Evolutionary conservation across 2,329 filamentous ascomycete genomes (phyloP).

Genomic region (Nemania sp.): DNA sequence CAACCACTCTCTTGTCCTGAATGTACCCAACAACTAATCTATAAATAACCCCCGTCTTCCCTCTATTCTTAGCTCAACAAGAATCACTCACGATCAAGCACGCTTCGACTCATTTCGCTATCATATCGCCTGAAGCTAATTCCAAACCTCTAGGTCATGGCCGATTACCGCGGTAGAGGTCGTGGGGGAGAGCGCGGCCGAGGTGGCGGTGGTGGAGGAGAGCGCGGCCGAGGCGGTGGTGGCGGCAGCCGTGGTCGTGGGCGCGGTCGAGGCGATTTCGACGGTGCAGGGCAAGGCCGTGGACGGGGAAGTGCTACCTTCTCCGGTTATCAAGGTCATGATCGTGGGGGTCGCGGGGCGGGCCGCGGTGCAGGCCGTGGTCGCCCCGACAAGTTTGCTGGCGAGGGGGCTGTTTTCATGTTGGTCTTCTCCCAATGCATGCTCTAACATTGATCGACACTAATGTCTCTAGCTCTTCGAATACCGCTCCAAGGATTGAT

Average conservation of each 20-base stretch:
- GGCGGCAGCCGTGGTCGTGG: constrained; percentile 21
- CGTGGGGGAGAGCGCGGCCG: constrained; percentile 25
- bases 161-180: constrained; percentile 21
- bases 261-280: constrained; percentile 15
- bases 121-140: neutral
- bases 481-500: constrained; percentile 33
- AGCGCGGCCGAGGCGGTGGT: constrained; percentile 28
- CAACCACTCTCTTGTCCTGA: too few relatives aligned
- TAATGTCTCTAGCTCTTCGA: constrained; percentile 25
- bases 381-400: constrained; percentile 30
- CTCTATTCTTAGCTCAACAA: too few relatives aligned
- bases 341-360: constrained; percentile 27
- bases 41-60: too few relatives aligned
- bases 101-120: neutral
- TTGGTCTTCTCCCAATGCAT: constrained; percentile 27
- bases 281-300: constrained; percentile 26
- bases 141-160: neutral
- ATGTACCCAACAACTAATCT: too few relatives aligned
- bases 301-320: constrained; percentile 28
- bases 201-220: constrained; percentile 22
- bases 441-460: neutral
- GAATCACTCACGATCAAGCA: neutral
- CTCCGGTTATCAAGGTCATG: constrained; percentile 19
- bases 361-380: constrained; percentile 18
- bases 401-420: constrained; percentile 37